Evolutionary conservation across 2,329 filamentous ascomycete species (phyloP), one percentile per base, ranked within the genome.

Genomic region (Aspergillus candidus): DNA sequence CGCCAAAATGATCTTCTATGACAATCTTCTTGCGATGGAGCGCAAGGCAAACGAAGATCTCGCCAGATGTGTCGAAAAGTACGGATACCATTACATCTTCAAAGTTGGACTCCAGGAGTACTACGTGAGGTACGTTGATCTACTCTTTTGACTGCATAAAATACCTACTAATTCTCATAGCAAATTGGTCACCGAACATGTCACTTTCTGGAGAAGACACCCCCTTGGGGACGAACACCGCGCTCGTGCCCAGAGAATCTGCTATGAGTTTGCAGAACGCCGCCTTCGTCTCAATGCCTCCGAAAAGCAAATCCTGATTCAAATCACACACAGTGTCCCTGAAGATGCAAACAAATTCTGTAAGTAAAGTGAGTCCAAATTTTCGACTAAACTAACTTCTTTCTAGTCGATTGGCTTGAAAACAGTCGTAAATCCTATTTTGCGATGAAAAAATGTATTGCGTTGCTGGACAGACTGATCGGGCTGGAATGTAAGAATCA

Each of bases 41-140:
- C 46, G 47, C 18, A 43, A 47, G 32, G 58, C 57, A 10, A 58
- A 60, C 35, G 47, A 44, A 27, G 37, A 56, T 33, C 52, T 60
- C 33, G 34, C 43, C 31, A 34, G 44, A 35, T 49, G 43, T 34
- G 42, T 51, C 8, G 41, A 44, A 17, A 45, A 48, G 27, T 60
- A 56, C 38, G 59, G 58, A 6, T 57, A 56, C 35, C 54, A 58
- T 38, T 53, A 46, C 36, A 51, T 53, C 39, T 56, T 60, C 47
- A 51, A 55, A 36, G 47, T 48, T 40, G 58, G 55, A n/a, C 49
- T 61, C 18, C 50, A 52, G 11, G 44, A 61, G 40, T 60, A 56
- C 34, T 60, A 54, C 42, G 51, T 53, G 46, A 58, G 50, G 59
- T 61, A 48, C 45, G 57, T 48, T 37, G 3, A 30, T 33, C 6